Evolutionary conservation across 768 basidiomycete genomes (phyloP), one percentile per base, ranked within the genome.

Genomic region (Coprinopsis marcescibilis): DNA sequence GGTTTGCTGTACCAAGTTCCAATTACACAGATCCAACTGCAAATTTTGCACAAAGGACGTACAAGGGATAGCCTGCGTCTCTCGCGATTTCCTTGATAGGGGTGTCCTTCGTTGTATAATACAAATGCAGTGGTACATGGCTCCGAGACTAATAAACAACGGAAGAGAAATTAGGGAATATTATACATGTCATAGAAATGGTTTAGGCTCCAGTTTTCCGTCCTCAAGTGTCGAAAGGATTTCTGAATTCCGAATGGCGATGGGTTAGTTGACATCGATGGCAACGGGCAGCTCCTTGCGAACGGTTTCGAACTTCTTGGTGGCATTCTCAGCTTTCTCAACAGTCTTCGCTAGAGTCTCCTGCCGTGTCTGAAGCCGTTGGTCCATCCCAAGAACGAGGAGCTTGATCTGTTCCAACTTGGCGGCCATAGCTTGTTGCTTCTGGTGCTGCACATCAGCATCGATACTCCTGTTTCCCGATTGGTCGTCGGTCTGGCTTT

Each of bases 371-470:
- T 83, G 75, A 50, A 86, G 66, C 46, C 83, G 73, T 55, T 87
- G 79, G 48, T 87, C 83, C 81, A 89, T 86, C 0, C 86, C 86
- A 13, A 87, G 65, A 14, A 89, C 74, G 17, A 87, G 64, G 51
- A 83, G 61, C 27, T 81, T 75, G 3, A 87, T 71, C 49, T 85
- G 80, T 54, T 87, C 84, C 24, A 88, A 72, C 47, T 85, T 78
- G 2, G 80, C 75, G 5, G 38, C 21, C 10, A 40, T 19, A 8
- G 50, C 48, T 14, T 48, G 51, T 17, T 20, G 36, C 38, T 45
- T 12, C 32, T 43, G 42, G 5, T 15, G 13, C 10, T 6, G 32
- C 8, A 32, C n/a, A 32, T 21, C 19, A 21, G 10, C 13, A 10
- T 23, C 17, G 12, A 10, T 30, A 13, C 4, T 27, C 25, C 17